Base-by-base conservation (phyloP, 768 basidiomycete species). In the Mycena epipterygia region DNA sequence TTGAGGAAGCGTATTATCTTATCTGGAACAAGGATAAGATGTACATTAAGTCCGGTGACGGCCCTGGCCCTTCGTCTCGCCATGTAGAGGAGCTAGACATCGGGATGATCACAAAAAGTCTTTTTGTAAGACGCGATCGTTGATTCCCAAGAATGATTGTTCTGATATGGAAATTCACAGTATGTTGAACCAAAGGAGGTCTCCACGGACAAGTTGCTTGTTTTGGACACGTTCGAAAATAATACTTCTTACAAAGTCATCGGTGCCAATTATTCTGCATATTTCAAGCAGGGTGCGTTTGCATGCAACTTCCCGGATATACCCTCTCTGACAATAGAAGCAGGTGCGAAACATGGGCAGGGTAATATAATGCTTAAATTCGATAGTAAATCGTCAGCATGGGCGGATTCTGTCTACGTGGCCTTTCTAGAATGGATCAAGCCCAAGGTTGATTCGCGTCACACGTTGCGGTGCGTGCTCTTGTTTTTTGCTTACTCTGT, bases 311-410 rank as follows among this genome's bases (percentile, higher is more conserved):
- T n/a, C n/a, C n/a, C n/a, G n/a, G n/a, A n/a, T n/a, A n/a, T n/a
- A n/a, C n/a, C n/a, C n/a, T n/a, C n/a, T 41, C 19, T 41, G 14
- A 41, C 14, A 17, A 41, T 4, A 16, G 39, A 17, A 41, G 39
- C 14, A 41, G 39, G 39, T 16, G 39, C 39, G 14, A 62, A 55
- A 1, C 56, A 30, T n/a, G 65, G 58, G 3, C 42, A 67, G 9
- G 77, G 78, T 16, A 41, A 64, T 1, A 68, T 77, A 29, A 57
- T 64, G 9, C 51, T 78, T 19, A 72, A 67, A 56, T 68, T 78
- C 44, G 74, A 78, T 35, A 51, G 56, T 16, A 30, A 4, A 5
- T 48, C 46, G 23, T 27, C 46, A 70, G 61, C 62, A 73, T 53
- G 68, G 70, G 13, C 27, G 12, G 21, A 68, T 32, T 7, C 67